Evolutionary conservation across 2,329 filamentous ascomycete genomes (phyloP), one percentile per base, ranked within the genome.

Genomic region (Trematosphaeria pertusa): DNA sequence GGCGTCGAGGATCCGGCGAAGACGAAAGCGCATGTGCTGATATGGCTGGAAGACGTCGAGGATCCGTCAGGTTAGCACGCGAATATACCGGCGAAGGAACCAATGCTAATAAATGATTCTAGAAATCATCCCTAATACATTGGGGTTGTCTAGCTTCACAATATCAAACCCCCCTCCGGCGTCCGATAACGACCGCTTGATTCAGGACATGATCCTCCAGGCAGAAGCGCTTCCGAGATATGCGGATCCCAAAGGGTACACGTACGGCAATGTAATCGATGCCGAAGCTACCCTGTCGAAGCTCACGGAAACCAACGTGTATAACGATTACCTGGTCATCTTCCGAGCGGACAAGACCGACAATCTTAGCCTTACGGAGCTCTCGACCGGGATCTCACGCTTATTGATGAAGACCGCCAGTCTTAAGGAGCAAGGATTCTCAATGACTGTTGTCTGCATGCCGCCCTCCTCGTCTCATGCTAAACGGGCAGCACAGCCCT

Each of bases 1-100:
- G 68, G 65, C 20, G 59, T 56, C 37, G 58, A 67, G 5, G 38
- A 61, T 30, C 41, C 45, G 45, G 46, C 50, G 32, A 43, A 46
- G 31, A 57, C 61, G 15, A 54, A 59, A 30, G 58, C 64, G 33
- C 61, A 69, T 46, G 42, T 71, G 22, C 55, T 77, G 44, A 50
- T 77, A 36, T 65, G 75, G 61, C 54, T 76, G 20, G 75, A 77
- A 22, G 72, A 70, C 43, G 65, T 71, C 7, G 64, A 70, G 14
- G 58, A 71, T 30, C 54, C 61, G 24, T 54, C 64, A 59, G 66
- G 74, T 76, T 15, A 8, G 10, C 15, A 10, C n/a, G 19, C 26
- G 15, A 26, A 22, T 1, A 24, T 18, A 7, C 6, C 41, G 9
- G 18, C 21, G 11, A n/a, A 20, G 6, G 15, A 37, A 18, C 17